A percentile compares a stretch with the other conserved stretches of the same genome.
Evolutionary conservation across 2,329 filamentous ascomycete genomes (phyloP).

Genomic region (Calcarisporium arbuscula): DNA sequence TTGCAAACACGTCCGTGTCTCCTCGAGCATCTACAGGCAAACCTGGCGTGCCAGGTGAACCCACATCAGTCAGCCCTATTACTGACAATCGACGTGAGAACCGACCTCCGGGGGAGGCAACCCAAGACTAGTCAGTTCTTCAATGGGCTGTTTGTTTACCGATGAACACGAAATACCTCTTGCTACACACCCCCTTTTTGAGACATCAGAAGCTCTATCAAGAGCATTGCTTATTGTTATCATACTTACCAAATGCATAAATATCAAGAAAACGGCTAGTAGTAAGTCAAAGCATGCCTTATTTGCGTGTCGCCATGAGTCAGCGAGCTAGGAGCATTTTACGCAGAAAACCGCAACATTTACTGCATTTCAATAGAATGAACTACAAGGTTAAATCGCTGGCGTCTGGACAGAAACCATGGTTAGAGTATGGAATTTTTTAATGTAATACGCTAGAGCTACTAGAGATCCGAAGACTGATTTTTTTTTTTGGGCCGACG

Average conservation of each 20-base stretch:
- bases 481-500: too few species aligned
- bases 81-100: slow-evolving; percentile 39
- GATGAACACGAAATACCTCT: too few species aligned
- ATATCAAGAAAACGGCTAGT: slow-evolving; percentile 13
- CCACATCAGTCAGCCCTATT: slow-evolving; percentile 10
- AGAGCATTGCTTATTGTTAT: slow-evolving; percentile 24
- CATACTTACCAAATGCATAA: slow-evolving; percentile 26
- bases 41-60: slow-evolving; percentile 15
- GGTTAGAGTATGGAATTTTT: slow-evolving; percentile 15
- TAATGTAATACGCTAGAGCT: slow-evolving; percentile 16
- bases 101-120: slow-evolving; percentile 26
- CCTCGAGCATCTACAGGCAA: slow-evolving; percentile 23
- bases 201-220: slow-evolving; percentile 14
- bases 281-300: slow-evolving; percentile 10
- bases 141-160: too few species aligned
- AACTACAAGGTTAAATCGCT: slow-evolving; percentile 4
- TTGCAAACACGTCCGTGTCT: slow-evolving; percentile 31
- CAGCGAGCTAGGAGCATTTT: slow-evolving; percentile 6
- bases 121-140: too few species aligned
- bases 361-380: too few species aligned
- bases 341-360: slow-evolving; percentile 5
- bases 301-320: too few species aligned
- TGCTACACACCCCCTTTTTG: slow-evolving; percentile 1
- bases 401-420: slow-evolving; percentile 5
- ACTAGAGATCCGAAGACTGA: too few species aligned